Evolutionary conservation across 2,329 filamentous ascomycete species (phyloP).

Genomic region (Geosmithia flava): DNA sequence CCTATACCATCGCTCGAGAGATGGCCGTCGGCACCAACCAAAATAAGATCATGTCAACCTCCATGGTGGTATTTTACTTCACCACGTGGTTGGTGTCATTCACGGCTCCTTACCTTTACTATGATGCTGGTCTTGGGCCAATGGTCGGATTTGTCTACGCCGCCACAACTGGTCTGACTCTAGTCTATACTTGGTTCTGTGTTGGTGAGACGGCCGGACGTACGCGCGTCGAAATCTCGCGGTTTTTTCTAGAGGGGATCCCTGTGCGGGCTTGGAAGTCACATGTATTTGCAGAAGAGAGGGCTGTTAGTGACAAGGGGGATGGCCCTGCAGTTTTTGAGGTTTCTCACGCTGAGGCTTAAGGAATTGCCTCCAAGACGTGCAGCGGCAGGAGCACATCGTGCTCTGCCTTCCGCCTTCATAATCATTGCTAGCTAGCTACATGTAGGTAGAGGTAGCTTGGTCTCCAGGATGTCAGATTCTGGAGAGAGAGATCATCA

Average conservation of each 20-base stretch:
- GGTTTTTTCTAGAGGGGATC: conserved; percentile 20
- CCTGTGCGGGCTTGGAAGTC: conserved; percentile 15
- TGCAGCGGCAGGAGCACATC: too few species aligned
- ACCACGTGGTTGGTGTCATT: conserved; percentile 17
- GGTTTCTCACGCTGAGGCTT: too few species aligned
- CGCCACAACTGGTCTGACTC: conserved; percentile 10
- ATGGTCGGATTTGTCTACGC: conserved; percentile 19
- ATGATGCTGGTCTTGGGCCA: conserved; percentile 13
- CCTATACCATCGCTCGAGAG: conserved; percentile 23
- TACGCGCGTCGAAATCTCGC: conserved; percentile 18
- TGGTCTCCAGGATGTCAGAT: too few species aligned
- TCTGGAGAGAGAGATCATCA: too few species aligned
- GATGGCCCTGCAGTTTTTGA: too few species aligned
- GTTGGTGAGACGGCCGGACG: conserved; percentile 23
- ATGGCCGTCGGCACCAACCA: conserved; percentile 27
- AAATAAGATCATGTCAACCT: conserved; percentile 28
- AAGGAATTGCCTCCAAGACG: too few species aligned
- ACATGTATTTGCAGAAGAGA: conserved; percentile 8
- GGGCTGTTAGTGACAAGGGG: too few species aligned
- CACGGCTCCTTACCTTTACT: conserved; percentile 19
- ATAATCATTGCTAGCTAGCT: too few species aligned
- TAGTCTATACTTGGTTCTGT: conserved; percentile 20
- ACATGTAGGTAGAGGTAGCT: too few species aligned
- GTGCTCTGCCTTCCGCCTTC: too few species aligned
- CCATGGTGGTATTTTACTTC: conserved; percentile 23